Conservation (phyloP, 2,329 filamentous ascomycete genomes). For the Alternaria infectoria region DNA sequence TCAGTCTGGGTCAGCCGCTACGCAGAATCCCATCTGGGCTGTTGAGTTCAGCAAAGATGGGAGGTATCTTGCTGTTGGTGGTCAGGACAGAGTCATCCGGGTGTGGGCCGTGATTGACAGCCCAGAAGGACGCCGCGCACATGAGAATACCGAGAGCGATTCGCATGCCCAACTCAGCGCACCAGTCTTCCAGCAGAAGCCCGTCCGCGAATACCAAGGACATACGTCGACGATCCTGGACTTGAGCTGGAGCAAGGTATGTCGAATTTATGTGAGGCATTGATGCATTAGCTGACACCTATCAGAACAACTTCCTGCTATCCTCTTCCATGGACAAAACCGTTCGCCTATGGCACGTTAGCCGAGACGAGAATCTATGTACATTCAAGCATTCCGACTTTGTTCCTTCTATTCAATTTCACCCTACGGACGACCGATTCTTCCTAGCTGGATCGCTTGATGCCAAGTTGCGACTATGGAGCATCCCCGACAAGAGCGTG, state of each 20-base stretch:
- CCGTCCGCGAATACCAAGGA: conserved; percentile 78
- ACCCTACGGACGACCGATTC: conserved; percentile 93
- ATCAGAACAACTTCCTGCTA: conserved; percentile 86
- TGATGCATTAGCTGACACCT: background rate
- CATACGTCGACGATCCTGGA: conserved; percentile 88
- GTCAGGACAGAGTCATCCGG: conserved; percentile 83
- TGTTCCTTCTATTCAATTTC: conserved; percentile 92
- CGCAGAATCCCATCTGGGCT: conserved; percentile 80
- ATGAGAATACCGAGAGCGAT: conserved; percentile 73
- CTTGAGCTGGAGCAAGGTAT: conserved; percentile 90
- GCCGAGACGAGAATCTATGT: conserved; percentile 82
- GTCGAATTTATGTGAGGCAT: background rate
- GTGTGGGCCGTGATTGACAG: conserved; percentile 89
- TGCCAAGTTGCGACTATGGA: conserved; percentile 88
- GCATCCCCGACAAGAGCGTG: conserved; percentile 93
- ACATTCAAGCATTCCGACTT: conserved; percentile 95
- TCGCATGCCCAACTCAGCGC: conserved; percentile 73
- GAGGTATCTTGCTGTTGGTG: conserved; percentile 87
- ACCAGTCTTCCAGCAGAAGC: conserved; percentile 84
- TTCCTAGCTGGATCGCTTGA: conserved; percentile 94
- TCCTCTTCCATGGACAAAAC: conserved; percentile 99
- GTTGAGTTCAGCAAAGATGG: conserved; percentile 93
- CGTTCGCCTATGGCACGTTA: conserved; percentile 91
- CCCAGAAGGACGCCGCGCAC: conserved; percentile 74
- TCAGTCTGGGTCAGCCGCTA: conserved; percentile 42